Base-by-base conservation (phyloP, 345 rosid species). In the Populus nigra region DNA sequence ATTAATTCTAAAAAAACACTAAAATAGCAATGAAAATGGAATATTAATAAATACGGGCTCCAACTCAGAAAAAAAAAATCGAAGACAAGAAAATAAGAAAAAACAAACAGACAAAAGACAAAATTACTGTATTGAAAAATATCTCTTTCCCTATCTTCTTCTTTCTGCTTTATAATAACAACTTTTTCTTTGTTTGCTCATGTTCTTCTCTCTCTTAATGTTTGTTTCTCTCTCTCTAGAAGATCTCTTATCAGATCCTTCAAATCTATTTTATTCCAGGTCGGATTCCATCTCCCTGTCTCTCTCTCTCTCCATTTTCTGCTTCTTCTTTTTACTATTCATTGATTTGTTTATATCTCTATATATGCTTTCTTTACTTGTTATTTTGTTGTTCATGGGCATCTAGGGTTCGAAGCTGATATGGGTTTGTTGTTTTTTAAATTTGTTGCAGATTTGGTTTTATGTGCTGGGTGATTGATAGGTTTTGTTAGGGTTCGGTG, bases 161-260 rank as follows among this genome's bases (percentile, higher is more conserved):
- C 73, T 25, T 25, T 25, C 25, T 2, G 12, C 17, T 18, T 22
- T 55, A 39, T 31, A 31, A 18, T 8, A 29, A 41, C 45, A 41
- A 41, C 45, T 41, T 41, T 41, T 41, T 10, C 11, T 29, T 66
- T 8, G 7, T 2, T 23, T 7, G 0, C 41, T 25, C 23, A 4
- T 49, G 1, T 36, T 43, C 16, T 5, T 23, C 36, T 31, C 53
- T 72, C 8, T 71, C 5, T 41, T 1, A 3, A 55, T 75, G 79
- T 29, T 47, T 7, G 76, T 55, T 63, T 31, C 69, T 69, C 77
- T 79, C 17, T 79, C n/a, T 61, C 78, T n/a, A 68, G 82, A 62
- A 39, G 79, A 75, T 75, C 63, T 68, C 67, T 65, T 33, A 69
- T 23, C 69, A 3, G 61, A 50, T 80, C 38, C 82, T 61, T 72